Evolutionary conservation across 1,139 yeast species (phyloP), one percentile per base, ranked within the genome.

Genomic region (Geotrichum candidum): DNA sequence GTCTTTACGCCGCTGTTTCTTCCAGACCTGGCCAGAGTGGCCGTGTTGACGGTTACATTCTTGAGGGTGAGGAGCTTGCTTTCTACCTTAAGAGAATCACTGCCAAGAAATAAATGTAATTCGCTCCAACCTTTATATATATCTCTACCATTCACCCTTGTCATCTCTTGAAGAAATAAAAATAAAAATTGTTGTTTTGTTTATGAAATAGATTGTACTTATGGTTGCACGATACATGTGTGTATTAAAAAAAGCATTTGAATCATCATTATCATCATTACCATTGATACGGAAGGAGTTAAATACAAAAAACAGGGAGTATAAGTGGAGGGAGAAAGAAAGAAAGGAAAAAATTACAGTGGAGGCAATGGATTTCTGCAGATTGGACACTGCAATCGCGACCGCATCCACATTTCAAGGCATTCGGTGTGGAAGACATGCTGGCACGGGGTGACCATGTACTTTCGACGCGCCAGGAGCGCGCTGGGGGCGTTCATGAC

Each of bases 11-110:
- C 81, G 87, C 86, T 80, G 91, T 94, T 79, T 91, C 99, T 74
- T 94, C 99, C 66, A 92, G 99, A 87, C 99, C 99, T 81, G 99
- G 99, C 82, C 99, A 94, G 87, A 88, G 96, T 73, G 99, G 99
- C 83, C 95, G 99, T 86, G 88, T 94, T 84, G 99, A 95, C 81
- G 99, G 99, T 83, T 94, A 95, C 96, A 88, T 94, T 83, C 90
- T 95, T 82, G 99, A 94, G 86, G 99, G 99, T 84, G 99, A 95
- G 82, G 99, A 94, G 85, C 90, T 94, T 82, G 98, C 98, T 81
- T 94, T 94, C 96, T 94, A 94, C 96, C 88, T 94, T 82, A 91
- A 96, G 88, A 92, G 96, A 90, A 86, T 94, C 84, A 86, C 97
- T 80, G 94, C 97, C 81, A 94, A 92, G 95, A 94, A 94, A 88